Base-by-base conservation (phyloP, 2,329 filamentous ascomycete species). In the Fusarium sp. region DNA sequence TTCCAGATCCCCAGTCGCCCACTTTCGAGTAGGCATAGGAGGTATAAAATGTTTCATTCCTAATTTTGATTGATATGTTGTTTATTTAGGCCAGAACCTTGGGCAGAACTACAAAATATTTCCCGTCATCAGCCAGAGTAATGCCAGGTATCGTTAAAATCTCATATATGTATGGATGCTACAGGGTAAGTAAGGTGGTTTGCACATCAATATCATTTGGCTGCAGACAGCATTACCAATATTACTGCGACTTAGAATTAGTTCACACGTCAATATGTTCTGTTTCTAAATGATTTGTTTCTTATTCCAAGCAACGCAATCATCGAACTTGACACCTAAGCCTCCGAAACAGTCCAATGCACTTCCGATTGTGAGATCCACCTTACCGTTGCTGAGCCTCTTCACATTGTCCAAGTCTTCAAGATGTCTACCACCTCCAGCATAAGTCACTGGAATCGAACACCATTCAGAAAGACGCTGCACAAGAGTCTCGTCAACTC, bases 271-370 rank as follows among this genome's bases (percentile, higher is more conserved):
- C 44, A 50, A 54, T 65, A 39, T 59, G n/a, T 61, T 53, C 47
- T 69, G 53, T 47, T 36, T 55, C 64, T 60, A 74, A 28, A 64
- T 73, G 22, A 39, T 55, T 77, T 89, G 86, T 65, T 80, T 81
- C 72, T 82, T 84, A 80, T 98, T 98, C 96, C 96, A 99, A 76
- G 86, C 85, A 39, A 97, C 91, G 81, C 95, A 98, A 64, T 98
- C 95, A 38, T 93, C 91, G 79, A 98, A 95, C 70, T 89, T 94
- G 60, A 98, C 94, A 3, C 94, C 93, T 24, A 86, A 90, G 3
- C 96, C 96, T 14, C 96, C 96, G 81, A 99, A 99, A 74, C 97
- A 95, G 83, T 99, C 96, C 77, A 99, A 83, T 4, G 96, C 96
- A 81, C 96, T 98, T 18, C 96, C 96, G 79, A 98, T 98, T 0